Percentiles rank a stretch among this genome's conserved stretches.
These are phyloP conservation scores for Dictyostelium firmibasis DNA, from an alignment of 78 protist species.

Conservation along the genomic window DNA sequence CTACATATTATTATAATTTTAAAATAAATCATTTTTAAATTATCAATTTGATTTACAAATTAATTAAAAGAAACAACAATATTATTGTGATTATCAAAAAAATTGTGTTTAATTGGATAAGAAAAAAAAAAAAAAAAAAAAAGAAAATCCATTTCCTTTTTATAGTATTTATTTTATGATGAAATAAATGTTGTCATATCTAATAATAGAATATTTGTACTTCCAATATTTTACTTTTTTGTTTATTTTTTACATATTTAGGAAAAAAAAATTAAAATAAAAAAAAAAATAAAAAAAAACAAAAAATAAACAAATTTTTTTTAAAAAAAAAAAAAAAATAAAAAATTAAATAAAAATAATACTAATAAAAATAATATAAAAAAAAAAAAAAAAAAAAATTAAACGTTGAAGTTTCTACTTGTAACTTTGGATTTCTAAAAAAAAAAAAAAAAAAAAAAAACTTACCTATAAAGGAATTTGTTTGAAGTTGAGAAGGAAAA, in stretches of 20 bases:
- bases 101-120: not conserved
- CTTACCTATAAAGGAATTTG: not conserved
- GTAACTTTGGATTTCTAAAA: not conserved
- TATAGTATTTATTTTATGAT: not conserved
- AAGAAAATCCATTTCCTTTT: not conserved
- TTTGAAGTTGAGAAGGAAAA: not conserved
- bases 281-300: not conserved
- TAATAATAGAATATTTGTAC: not conserved
- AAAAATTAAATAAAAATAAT: too few relatives aligned
- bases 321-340: not conserved
- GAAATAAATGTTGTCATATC: not conserved
- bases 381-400: not conserved
- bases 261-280: not conserved
- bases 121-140: not conserved
- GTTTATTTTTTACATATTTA: not conserved
- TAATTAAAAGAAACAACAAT: not conserved
- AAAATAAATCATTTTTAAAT: too few relatives aligned
- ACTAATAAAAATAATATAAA: too few relatives aligned
- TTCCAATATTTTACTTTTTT: not conserved
- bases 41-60: not conserved
- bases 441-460: not conserved
- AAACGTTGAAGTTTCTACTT: not conserved
- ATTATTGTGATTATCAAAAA: not conserved
- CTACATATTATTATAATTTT: too few relatives aligned
- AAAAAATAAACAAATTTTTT: too few relatives aligned